Evolutionary conservation across 2,329 filamentous ascomycete genomes (phyloP), one percentile per base, ranked within the genome.

Genomic region (Diaporthe citriasiana): DNA sequence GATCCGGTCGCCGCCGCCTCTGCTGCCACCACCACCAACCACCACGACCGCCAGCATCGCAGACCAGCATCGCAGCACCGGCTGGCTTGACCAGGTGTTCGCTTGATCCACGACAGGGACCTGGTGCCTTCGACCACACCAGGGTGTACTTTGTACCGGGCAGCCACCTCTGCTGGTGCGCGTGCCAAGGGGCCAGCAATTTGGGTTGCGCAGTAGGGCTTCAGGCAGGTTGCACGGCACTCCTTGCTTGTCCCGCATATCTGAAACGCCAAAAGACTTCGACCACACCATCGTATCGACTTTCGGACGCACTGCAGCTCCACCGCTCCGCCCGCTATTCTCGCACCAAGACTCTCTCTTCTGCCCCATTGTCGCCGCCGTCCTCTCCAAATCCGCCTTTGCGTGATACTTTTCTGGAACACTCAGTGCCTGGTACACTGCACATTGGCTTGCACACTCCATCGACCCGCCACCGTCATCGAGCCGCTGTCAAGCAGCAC

Each of bases 221-320:
- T 73, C 56, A 47, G 47, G 70, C 65, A 69, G 55, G 56, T 73
- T 63, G 68, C 66, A 73, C 74, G 66, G 75, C 73, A 74, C 73
- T 75, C 78, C 79, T 75, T 77, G 76, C 73, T 74, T 72, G 77
- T 80, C 78, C 80, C 79, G 80, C 81, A 79, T 79, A 78, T 77
- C 82, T 86, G 84, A 85, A 86, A 86, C 84, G 79, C 78, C 79
- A 80, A 79, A 76, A 72, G 71, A 72, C 75, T 69, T 77, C 76
- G 72, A 76, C 74, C 77, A 77, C 78, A 78, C 77, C 76, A 74
- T 70, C 71, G 60, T 73, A 45, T 78, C 75, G 75, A 78, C 63
- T 53, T 68, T 68, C 47, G 63, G 63, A 68, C 47, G 45, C 63
- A 50, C 63, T 68, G 63, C 63, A 53, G 63, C 63, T 66, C 63